phyloP scores from a whole-genome alignment of 805 yeast genomes.

The Scheffersomyces lignosus region DNA sequence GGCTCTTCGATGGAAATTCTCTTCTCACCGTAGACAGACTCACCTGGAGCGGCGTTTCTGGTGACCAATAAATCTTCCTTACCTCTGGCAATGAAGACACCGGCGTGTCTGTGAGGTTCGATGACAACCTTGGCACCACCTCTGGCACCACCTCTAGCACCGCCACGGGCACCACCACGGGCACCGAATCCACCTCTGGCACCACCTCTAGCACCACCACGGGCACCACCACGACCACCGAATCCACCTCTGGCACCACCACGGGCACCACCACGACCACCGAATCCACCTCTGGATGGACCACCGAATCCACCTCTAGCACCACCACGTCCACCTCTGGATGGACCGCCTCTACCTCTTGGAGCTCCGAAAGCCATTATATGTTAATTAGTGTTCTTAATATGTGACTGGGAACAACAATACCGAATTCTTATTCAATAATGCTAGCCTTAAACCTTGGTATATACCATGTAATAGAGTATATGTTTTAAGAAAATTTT shows the following conservation, averaged over 20 bases:
- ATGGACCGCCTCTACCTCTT: conserved; percentile 57
- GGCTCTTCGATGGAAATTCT: conserved; percentile 93
- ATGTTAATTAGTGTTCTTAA: too few relatives aligned
- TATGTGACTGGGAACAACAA: too few relatives aligned
- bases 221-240: conserved; percentile 35
- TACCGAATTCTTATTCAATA: too few relatives aligned
- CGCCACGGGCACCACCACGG: conserved; percentile 65
- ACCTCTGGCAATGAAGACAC: conserved; percentile 99
- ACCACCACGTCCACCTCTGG: conserved; percentile 52
- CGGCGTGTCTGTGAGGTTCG: conserved; percentile 99
- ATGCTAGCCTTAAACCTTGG: too few relatives aligned
- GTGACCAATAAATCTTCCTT: conserved; percentile 98
- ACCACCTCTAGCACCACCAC: conserved; percentile 36
- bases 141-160: conserved; percentile 76
- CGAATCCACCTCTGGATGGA: conserved; percentile 49
- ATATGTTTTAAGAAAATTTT: background rate
- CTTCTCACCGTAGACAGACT: conserved; percentile 97
- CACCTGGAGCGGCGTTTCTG: conserved; percentile 97
- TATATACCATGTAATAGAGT: too few relatives aligned
- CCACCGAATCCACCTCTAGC: conserved; percentile 39
- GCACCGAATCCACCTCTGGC: conserved; percentile 50
- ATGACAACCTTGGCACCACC: conserved; percentile 96
- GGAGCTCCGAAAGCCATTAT: conserved; percentile 76
- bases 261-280: conserved; percentile 32
- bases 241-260: conserved; percentile 53